These are phyloP conservation scores for Cucumis hystrix DNA, from an alignment of 306 rosid genomes.

Conservation along the genomic window DNA sequence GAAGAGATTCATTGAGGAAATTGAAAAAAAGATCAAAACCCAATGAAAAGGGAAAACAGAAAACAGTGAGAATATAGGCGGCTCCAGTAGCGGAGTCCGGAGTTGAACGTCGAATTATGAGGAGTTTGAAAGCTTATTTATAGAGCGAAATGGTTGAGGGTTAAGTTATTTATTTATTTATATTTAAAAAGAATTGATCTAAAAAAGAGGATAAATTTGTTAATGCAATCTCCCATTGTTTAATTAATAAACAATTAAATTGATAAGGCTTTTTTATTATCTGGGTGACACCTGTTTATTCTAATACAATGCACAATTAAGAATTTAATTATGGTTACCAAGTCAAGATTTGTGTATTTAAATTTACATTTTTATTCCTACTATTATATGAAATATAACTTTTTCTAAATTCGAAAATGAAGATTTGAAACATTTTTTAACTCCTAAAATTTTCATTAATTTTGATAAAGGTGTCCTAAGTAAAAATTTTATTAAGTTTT, in stretches of 20 bases:
- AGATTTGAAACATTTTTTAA: too few relatives aligned
- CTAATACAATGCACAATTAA: too few relatives aligned
- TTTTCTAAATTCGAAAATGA: too few relatives aligned
- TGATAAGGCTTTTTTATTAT: not conserved
- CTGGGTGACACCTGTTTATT: not conserved
- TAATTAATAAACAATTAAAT: not conserved
- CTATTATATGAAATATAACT: too few relatives aligned
- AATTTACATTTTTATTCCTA: too few relatives aligned
- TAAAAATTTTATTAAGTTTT: too few relatives aligned
- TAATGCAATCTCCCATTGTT: not conserved
- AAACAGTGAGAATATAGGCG: too few relatives aligned
- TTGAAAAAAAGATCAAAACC: not conserved
- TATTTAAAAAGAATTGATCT: not conserved
- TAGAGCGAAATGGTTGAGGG: not conserved
- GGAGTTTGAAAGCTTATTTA: not conserved
- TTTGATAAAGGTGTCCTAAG: too few relatives aligned
- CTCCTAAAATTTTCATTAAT: too few relatives aligned
- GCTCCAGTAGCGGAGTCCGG: not conserved
- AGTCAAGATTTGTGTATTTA: too few relatives aligned
- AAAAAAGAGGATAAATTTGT: not conserved
- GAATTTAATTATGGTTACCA: too few relatives aligned
- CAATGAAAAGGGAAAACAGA: not conserved
- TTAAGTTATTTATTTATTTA: not conserved
- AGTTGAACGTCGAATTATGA: not conserved
- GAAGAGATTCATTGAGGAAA: conserved; percentile 10